These are phyloP conservation scores for Ochromonadaceae sp. DNA, from an alignment of 352 stramenopile genomes.

Conservation along the genomic window DNA sequence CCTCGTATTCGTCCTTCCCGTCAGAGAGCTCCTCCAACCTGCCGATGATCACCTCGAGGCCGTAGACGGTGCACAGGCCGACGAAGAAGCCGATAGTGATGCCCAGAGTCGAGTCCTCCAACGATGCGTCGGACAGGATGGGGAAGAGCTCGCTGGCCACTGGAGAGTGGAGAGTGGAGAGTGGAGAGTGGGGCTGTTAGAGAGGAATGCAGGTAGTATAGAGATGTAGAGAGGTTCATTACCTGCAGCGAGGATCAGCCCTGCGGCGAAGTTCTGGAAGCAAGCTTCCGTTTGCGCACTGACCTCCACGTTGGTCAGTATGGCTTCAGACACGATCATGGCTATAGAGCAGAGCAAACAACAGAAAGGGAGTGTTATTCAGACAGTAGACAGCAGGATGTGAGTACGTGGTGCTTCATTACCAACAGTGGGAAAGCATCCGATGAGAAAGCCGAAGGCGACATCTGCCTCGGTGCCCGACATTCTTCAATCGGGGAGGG, in stretches of 20 bases:
- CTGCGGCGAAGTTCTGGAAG: neutral
- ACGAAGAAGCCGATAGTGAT: neutral
- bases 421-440: neutral
- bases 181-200: neutral
- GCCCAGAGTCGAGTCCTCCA: neutral
- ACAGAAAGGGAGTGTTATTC: neutral
- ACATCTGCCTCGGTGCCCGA: too few species aligned
- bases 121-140: neutral
- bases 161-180: neutral
- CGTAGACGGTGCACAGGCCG: neutral
- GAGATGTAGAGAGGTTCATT: neutral
- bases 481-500: too few species aligned
- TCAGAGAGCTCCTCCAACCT: neutral
- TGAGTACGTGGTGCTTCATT: neutral
- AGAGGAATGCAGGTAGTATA: neutral
- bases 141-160: constrained; percentile 2
- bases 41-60: too few species aligned
- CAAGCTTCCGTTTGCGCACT: neutral
- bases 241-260: neutral
- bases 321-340: neutral
- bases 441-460: neutral
- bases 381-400: neutral
- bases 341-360: neutral
- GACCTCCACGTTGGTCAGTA: neutral
- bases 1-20: neutral